Evolutionary conservation across 1,139 yeast genomes (phyloP).

Genomic region (Blastobotrys proliferans): DNA sequence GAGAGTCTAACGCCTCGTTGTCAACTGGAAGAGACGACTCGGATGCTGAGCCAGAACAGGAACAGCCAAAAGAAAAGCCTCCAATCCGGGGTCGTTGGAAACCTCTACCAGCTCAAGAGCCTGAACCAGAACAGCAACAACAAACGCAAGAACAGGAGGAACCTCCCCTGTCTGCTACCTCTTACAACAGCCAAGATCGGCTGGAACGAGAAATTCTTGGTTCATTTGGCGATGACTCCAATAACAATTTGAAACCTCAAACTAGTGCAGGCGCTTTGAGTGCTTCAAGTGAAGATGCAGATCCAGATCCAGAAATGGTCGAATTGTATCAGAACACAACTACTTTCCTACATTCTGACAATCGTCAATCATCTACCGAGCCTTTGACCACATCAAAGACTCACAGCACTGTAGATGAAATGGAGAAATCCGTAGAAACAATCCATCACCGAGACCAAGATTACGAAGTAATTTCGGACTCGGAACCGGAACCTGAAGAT

Average conservation of each 20-base stretch:
- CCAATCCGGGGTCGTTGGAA: constrained; percentile 20
- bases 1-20: constrained; percentile 29
- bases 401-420: constrained; percentile 2
- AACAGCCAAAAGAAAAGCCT: neutral
- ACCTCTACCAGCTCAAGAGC: constrained; percentile 15
- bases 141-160: constrained; percentile 2
- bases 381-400: constrained; percentile 20
- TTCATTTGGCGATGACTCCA: constrained; percentile 15
- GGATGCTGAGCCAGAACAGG: constrained; percentile 9
- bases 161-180: constrained; percentile 8
- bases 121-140: constrained; percentile 3
- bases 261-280: neutral
- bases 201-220: constrained; percentile 28
- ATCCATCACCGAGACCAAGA: too few relatives aligned
- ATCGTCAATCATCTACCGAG: constrained; percentile 4
- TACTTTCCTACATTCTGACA: constrained; percentile 26
- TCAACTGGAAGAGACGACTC: constrained; percentile 28
- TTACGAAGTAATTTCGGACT: too few relatives aligned
- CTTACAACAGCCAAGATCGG: constrained; percentile 19
- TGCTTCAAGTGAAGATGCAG: neutral
- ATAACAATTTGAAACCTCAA: neutral
- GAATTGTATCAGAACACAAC: constrained; percentile 33
- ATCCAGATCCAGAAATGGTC: constrained; percentile 29
- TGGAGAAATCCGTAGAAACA: constrained; percentile 3
- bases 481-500: too few relatives aligned